phyloP scores from a whole-genome alignment of 176 grass and related monocot genomes.

The Alopecurus myosuroides region DNA sequence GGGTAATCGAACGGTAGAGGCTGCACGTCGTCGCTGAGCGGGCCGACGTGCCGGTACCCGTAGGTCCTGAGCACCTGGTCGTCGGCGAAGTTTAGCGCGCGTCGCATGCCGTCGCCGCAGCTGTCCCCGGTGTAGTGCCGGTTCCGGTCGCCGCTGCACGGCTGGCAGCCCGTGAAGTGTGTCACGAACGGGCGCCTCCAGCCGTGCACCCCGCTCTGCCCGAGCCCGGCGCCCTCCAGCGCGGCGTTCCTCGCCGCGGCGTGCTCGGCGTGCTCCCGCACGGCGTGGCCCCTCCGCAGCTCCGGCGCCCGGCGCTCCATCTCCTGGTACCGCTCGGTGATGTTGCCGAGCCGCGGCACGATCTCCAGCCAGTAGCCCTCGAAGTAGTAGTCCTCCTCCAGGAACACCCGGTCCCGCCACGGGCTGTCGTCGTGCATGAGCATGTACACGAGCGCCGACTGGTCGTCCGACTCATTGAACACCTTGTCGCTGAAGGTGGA shows the following conservation, averaged over 20 bases:
- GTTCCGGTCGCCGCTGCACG: conserved; percentile 77
- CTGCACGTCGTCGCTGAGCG: conserved; percentile 35
- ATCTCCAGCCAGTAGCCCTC: conserved; percentile 93
- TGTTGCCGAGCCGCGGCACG: conserved; percentile 49
- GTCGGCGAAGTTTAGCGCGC: conserved; percentile 86
- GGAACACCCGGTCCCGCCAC: conserved; percentile 65
- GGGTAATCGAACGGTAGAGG: conserved; percentile 74
- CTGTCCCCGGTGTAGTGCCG: conserved; percentile 54
- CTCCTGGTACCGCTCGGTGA: conserved; percentile 46
- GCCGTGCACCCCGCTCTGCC: conserved; percentile 28
- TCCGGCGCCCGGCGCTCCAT: conserved; percentile 41
- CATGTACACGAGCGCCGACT: conserved; percentile 81
- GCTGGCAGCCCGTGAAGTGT: conserved; percentile 97
- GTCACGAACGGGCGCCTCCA: conserved; percentile 76
- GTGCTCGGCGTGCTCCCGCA: conserved; percentile 22
- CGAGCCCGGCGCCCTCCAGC: conserved; percentile 29
- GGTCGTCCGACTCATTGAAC: conserved; percentile 81
- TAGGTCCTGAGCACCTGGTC: conserved; percentile 77
- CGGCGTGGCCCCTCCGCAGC: conserved; percentile 58
- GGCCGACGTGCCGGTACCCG: conserved; percentile 54
- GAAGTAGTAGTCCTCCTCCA: conserved; percentile 73
- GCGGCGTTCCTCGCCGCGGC: conserved; percentile 38
- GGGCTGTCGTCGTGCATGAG: conserved; percentile 38
- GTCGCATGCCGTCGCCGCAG: conserved; percentile 71
- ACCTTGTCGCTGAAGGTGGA: conserved; percentile 64